phyloP scores from a whole-genome alignment of 768 basidiomycete species.

The Amanita fuliginea region DNA sequence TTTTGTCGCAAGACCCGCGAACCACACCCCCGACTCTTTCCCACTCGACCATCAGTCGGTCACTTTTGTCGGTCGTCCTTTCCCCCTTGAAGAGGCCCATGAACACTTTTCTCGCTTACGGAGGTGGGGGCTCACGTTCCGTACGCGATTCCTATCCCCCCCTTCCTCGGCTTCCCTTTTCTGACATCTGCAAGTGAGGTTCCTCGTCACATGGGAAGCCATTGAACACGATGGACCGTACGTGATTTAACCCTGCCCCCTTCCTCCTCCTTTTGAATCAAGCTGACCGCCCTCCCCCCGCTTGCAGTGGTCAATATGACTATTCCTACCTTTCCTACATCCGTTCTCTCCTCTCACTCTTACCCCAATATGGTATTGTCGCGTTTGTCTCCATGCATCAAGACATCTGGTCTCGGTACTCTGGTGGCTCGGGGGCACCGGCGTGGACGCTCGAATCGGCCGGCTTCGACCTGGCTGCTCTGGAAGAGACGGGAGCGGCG shows the following conservation, averaged over 20 bases:
- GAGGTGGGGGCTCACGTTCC: conserved; percentile 81
- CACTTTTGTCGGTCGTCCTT: conserved; percentile 86
- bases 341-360: conserved; percentile 48
- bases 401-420: conserved; percentile 93
- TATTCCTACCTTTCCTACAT: conserved; percentile 75
- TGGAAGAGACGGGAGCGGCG: conserved; percentile 80
- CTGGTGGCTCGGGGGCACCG: conserved; percentile 92
- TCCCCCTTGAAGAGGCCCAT: conserved; percentile 81
- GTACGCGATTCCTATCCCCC: conserved; percentile 30
- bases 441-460: conserved; percentile 87
- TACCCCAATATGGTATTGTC: conserved; percentile 62
- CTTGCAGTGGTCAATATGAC: conserved; percentile 80
- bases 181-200: conserved; percentile 46
- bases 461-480: conserved; percentile 72
- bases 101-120: conserved; percentile 73
- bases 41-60: conserved; percentile 53
- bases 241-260: conserved; percentile 19
- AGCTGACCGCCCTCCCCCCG: conserved; percentile 3
- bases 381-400: conserved; percentile 83
- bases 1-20: conserved; percentile 40
- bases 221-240: conserved; percentile 90
- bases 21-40: conserved; percentile 59
- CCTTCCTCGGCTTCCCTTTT: not conserved
- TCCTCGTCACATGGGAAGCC: conserved; percentile 96
- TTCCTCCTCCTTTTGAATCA: not conserved